phyloP scores from a whole-genome alignment of 805 yeast genomes.

The Grigorovia yakushimaensis region DNA sequence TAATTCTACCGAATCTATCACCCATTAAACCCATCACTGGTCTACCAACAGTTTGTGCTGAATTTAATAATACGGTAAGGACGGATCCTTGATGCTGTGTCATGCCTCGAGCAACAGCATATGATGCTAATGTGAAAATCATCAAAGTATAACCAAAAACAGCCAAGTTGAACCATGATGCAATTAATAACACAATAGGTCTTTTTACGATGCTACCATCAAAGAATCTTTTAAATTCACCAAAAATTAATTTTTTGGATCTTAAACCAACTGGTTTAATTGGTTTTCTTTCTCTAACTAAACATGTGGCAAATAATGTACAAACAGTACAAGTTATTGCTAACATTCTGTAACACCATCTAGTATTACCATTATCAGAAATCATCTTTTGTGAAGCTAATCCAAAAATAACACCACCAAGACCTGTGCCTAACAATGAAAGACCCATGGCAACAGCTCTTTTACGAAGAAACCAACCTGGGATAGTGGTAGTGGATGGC shows the following conservation, averaged over 20 bases:
- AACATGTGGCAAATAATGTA: conserved; percentile 31
- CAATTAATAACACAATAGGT: conserved; percentile 27
- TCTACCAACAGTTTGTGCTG: conserved; percentile 41
- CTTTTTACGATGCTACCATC: conserved; percentile 23
- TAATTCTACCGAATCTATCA: conserved; percentile 39
- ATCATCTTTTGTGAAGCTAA: conserved; percentile 36
- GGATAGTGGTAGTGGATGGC: conserved; percentile 51
- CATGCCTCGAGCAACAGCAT: conserved; percentile 39
- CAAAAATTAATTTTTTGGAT: conserved; percentile 10
- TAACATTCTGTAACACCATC: conserved; percentile 38
- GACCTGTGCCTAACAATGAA: conserved; percentile 42
- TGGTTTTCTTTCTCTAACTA: conserved; percentile 39
- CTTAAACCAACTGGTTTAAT: conserved; percentile 22
- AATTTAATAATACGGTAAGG: conserved; percentile 37
- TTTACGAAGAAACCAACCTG: conserved; percentile 60
- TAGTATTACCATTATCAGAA: conserved; percentile 32
- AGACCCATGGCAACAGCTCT: conserved; percentile 48
- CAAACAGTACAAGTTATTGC: conserved; percentile 32
- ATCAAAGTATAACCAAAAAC: conserved; percentile 35
- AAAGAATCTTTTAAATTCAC: conserved; percentile 29
- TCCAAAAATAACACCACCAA: conserved; percentile 40
- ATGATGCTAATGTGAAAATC: conserved; percentile 39
- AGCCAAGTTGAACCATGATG: conserved; percentile 31
- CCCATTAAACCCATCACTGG: conserved; percentile 38
- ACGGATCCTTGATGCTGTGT: conserved; percentile 35